These are phyloP conservation scores for Annulohypoxylon maeteangense DNA, from an alignment of 495 filamentous ascomycete species.

Conservation along the genomic window DNA sequence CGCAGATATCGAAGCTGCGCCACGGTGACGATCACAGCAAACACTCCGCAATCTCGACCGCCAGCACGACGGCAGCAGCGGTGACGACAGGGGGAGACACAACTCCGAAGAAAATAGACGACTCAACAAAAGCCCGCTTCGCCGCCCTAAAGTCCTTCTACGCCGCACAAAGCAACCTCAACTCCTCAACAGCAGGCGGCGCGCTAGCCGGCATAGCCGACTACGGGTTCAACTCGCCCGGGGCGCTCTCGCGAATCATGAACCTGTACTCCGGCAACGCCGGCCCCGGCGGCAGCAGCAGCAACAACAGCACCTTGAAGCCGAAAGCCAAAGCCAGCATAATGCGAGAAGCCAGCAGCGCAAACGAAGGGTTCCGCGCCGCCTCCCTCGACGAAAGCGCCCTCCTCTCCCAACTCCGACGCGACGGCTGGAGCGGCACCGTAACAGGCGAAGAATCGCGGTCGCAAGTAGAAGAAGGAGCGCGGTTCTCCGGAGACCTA, in stretches of 20 bases:
- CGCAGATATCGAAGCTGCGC: constrained; percentile 73
- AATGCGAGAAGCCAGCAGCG: constrained; percentile 81
- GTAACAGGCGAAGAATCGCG: constrained; percentile 48
- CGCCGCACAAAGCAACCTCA: constrained; percentile 69
- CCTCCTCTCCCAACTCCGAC: constrained; percentile 58
- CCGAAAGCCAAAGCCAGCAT: constrained; percentile 70
- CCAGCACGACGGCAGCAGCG: constrained; percentile 7
- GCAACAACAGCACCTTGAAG: constrained; percentile 69
- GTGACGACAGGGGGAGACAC: too few relatives aligned
- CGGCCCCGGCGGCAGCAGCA: constrained; percentile 66
- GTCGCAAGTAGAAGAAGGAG: constrained; percentile 64
- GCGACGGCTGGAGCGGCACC: constrained; percentile 55
- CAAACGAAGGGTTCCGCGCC: constrained; percentile 73
- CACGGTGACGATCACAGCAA: constrained; percentile 64
- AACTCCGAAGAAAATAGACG: constrained; percentile 33
- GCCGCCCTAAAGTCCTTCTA: constrained; percentile 76
- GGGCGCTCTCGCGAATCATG: constrained; percentile 87
- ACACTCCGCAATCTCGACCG: constrained; percentile 40
- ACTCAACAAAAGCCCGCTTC: constrained; percentile 58
- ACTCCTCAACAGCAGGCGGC: constrained; percentile 59
- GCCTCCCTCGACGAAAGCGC: constrained; percentile 62
- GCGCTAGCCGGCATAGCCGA: constrained; percentile 64
- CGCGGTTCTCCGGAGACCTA: constrained; percentile 70
- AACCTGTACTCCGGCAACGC: constrained; percentile 79
- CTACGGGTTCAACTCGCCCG: constrained; percentile 79